Base-by-base conservation (phyloP, 176 grass and related monocot species). In the Carex scoparia region DNA sequence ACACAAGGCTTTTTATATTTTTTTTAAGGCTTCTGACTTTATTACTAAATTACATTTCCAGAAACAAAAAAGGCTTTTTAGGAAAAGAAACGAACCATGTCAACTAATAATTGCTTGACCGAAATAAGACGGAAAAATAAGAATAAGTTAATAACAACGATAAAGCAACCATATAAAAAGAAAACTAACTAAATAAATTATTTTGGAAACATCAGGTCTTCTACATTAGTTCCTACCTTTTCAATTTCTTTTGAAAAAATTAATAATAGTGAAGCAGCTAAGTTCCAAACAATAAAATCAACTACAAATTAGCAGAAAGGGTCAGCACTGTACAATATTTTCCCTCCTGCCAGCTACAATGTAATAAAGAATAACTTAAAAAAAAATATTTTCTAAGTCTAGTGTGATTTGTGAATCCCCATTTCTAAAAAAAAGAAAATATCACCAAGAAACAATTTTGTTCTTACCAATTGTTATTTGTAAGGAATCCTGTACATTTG, bases 401-500 rank as follows among this genome's bases (percentile, higher is more conserved):
- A 31, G 49, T 56, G 53, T 78, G 5, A 78, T 56, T 57, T 19
- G 53, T 78, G 5, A 78, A 57, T 57, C 27, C 49, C n/a, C 2
- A 79, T 16, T 78, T 79, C 74, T 79, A 1, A 76, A 6, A 46
- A 13, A 53, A 55, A 31, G 16, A 14, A 37, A 35, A 32, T 65
- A 11, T 30, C 9, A 57, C 54, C 49, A 58, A 58, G 4, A 54
- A 79, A 37, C 14, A 56, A 33, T 79, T 57, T 31, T 57, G 13
- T 58, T 79, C 49, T 58, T 58, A 58, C 28, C 51, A 79, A 58
- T 35, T 35, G 14, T 58, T 37, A 58, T 33, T 33, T 57, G 53
- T 79, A 79, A 56, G 9, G 3, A 79, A 58, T 79, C 11, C 53
- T 79, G 53, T 79, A 79, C 74, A 79, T 3, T 79, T 79, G 74